Conservation (phyloP, 2,329 filamentous ascomycete species). For the Fusarium albidum region DNA sequence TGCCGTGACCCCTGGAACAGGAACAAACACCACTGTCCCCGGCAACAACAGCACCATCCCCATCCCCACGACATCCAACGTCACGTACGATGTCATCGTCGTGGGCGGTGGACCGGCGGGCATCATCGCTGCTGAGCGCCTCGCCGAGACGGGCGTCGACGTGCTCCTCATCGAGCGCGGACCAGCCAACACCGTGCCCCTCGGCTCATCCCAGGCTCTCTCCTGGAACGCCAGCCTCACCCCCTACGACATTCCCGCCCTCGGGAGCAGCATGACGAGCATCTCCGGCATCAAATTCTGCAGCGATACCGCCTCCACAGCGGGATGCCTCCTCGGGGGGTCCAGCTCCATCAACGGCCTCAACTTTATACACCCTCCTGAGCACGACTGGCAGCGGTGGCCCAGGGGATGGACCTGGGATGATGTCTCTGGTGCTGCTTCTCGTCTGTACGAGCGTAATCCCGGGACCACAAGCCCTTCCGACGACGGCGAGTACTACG, state of each 20-base stretch:
- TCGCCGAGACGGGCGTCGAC: slow-evolving; percentile 34
- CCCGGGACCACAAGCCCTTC: slow-evolving; percentile 74
- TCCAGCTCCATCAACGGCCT: slow-evolving; percentile 41
- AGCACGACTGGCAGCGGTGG: slow-evolving; percentile 39
- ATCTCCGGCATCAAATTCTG: slow-evolving; percentile 38
- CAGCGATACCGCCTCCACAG: slow-evolving; percentile 38
- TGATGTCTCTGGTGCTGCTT: slow-evolving; percentile 34
- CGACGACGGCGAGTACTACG: slow-evolving; percentile 71
- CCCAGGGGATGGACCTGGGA: slow-evolving; percentile 34
- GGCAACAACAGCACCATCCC: slow-evolving; percentile 24
- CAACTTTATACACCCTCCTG: slow-evolving; percentile 39
- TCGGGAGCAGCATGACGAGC: slow-evolving; percentile 37
- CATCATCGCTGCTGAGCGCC: slow-evolving; percentile 38
- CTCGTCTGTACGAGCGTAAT: slow-evolving; percentile 39
- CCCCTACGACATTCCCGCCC: slow-evolving; percentile 36
- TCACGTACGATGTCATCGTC: slow-evolving; percentile 40
- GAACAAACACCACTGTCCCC: slow-evolving; percentile 9
- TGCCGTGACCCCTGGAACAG: slow-evolving; percentile 17
- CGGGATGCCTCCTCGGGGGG: slow-evolving; percentile 37
- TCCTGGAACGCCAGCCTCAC: slow-evolving; percentile 38
- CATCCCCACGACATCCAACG: slow-evolving; percentile 30
- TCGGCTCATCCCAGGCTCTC: slow-evolving; percentile 29
- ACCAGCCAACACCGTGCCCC: slow-evolving; percentile 37
- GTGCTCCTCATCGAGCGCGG: slow-evolving; percentile 41
- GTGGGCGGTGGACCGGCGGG: slow-evolving; percentile 38